These are phyloP conservation scores for Leptodermis oblonga DNA, from an alignment of 257 asterid species.

Conservation along the genomic window DNA sequence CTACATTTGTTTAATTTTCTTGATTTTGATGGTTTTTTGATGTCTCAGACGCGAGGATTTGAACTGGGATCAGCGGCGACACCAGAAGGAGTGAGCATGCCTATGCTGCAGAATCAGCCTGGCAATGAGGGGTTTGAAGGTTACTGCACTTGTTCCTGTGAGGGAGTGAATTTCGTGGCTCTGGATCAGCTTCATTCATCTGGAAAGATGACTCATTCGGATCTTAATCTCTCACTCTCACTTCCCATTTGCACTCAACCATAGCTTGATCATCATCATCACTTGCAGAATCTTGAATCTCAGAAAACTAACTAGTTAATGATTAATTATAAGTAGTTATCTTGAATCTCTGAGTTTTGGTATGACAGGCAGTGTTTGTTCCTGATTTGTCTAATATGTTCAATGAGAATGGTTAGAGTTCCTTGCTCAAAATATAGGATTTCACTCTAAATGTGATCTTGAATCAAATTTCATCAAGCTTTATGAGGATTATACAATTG, in stretches of 20 bases:
- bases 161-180: not conserved
- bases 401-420: too few species aligned
- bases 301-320: too few species aligned
- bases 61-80: not conserved
- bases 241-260: not conserved
- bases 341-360: not conserved
- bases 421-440: too few species aligned
- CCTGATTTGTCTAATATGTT: too few species aligned
- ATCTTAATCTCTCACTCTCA: constrained; percentile 6
- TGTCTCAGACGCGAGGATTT: not conserved
- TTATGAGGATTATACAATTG: not conserved
- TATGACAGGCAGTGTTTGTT: too few species aligned
- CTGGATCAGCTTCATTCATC: not conserved
- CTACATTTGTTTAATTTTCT: not conserved
- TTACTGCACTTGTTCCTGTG: constrained; percentile 7
- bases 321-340: not conserved
- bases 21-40: not conserved
- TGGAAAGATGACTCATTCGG: not conserved
- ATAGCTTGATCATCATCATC: not conserved
- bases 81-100: not conserved
- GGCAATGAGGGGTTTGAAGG: not conserved
- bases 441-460: too few species aligned
- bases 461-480: not conserved
- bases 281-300: not conserved
- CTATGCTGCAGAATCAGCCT: not conserved